These are phyloP conservation scores for Teunomyces funiuensis DNA, from an alignment of 805 yeast genomes.

Conservation along the genomic window DNA sequence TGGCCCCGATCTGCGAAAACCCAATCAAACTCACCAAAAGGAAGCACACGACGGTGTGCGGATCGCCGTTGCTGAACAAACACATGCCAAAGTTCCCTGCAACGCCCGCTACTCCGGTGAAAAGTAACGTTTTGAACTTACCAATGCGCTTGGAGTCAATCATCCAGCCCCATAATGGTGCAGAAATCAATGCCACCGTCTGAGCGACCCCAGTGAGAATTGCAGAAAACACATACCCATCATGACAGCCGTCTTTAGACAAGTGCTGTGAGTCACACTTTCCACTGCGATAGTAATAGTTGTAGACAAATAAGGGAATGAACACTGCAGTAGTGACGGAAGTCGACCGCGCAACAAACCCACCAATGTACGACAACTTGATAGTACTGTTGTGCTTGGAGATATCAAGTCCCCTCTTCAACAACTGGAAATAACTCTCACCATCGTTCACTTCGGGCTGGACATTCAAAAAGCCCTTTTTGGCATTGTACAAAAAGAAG, in stretches of 20 bases:
- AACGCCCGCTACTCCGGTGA: constrained; percentile 44
- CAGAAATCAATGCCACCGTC: constrained; percentile 52
- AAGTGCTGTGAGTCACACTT: constrained; percentile 33
- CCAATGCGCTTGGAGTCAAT: constrained; percentile 44
- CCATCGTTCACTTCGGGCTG: not conserved
- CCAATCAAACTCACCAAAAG: constrained; percentile 49
- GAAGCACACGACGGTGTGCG: constrained; percentile 36
- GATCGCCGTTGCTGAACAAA: constrained; percentile 27
- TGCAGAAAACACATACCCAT: constrained; percentile 65
- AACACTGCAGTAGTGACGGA: constrained; percentile 59
- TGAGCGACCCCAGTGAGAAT: constrained; percentile 69
- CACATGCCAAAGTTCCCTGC: constrained; percentile 39
- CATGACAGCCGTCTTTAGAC: constrained; percentile 47
- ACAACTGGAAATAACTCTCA: not conserved
- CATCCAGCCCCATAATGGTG: constrained; percentile 65
- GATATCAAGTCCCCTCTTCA: constrained; percentile 12
- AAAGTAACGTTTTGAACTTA: constrained; percentile 25
- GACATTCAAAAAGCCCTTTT: constrained; percentile 10
- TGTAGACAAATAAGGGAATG: constrained; percentile 62
- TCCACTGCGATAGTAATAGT: constrained; percentile 52
- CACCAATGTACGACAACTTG: constrained; percentile 54
- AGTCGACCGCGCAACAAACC: constrained; percentile 62
- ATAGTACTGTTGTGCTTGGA: constrained; percentile 10
- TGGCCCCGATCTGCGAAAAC: constrained; percentile 59
- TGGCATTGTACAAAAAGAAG: constrained; percentile 45